phyloP scores from a whole-genome alignment of 2,329 filamentous ascomycete genomes.

The Pezizomycotina sp. region DNA sequence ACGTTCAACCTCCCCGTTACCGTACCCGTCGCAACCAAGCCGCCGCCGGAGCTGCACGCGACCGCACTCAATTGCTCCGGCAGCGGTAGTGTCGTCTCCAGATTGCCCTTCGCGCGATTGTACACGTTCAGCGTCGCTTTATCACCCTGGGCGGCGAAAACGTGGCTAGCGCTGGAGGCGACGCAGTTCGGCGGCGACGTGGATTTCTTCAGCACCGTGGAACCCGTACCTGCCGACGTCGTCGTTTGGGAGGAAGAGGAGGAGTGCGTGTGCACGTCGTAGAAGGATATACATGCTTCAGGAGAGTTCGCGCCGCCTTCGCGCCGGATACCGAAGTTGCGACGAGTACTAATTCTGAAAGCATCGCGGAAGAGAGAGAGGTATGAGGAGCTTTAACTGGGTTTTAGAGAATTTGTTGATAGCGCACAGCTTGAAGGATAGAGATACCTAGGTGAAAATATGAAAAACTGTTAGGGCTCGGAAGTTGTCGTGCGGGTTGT shows the following conservation, averaged over 20 bases:
- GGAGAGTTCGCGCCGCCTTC: constrained; percentile 27
- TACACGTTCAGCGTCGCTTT: constrained; percentile 93
- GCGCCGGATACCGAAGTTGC: constrained; percentile 33
- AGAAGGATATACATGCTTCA: constrained; percentile 35
- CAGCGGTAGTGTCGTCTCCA: constrained; percentile 78
- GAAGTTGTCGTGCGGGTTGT: too few relatives aligned
- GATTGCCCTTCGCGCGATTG: constrained; percentile 62
- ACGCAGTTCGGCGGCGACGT: constrained; percentile 62
- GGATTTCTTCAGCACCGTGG: constrained; percentile 85
- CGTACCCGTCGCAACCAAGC: constrained; percentile 49
- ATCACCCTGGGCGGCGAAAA: constrained; percentile 80
- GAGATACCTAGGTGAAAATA: too few relatives aligned
- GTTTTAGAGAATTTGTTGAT: too few relatives aligned
- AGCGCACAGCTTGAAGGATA: too few relatives aligned
- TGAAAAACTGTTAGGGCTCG: too few relatives aligned
- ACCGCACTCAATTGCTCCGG: constrained; percentile 64
- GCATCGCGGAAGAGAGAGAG: too few relatives aligned
- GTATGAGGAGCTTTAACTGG: too few relatives aligned
- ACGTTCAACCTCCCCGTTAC: constrained; percentile 70
- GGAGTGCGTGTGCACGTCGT: constrained; percentile 76
- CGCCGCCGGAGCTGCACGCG: constrained; percentile 55
- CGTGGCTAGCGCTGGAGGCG: constrained; percentile 61
- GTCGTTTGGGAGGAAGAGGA: constrained; percentile 68
- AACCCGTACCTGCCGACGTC: constrained; percentile 57
- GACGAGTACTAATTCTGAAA: constrained; percentile 36